phyloP scores from a whole-genome alignment of 306 rosid species.

The Phaseolus lunatus region DNA sequence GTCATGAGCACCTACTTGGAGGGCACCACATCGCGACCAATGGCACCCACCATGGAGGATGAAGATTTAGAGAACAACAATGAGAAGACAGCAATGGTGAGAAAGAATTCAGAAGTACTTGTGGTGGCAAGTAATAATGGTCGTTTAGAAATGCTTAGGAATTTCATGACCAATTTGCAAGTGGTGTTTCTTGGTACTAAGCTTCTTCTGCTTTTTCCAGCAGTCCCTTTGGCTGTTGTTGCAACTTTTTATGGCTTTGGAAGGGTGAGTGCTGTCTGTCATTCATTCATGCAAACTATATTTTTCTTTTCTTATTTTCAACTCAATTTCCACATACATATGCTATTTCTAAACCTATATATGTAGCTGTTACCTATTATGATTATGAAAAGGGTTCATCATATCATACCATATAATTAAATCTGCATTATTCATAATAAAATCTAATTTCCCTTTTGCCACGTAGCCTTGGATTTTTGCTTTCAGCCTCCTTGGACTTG shows the following conservation, averaged over 20 bases:
- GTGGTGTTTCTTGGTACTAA: conserved; percentile 81
- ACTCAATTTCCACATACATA: background rate
- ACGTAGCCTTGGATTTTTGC: conserved; percentile 90
- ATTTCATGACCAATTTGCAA: conserved; percentile 57
- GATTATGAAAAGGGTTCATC: too few relatives aligned
- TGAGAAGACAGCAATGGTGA: conserved; percentile 53
- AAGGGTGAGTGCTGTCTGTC: conserved; percentile 60
- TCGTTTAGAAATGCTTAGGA: conserved; percentile 53
- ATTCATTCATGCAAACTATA: background rate
- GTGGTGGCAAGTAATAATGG: conserved; percentile 47
- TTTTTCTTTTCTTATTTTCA: background rate
- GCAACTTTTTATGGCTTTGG: conserved; percentile 64
- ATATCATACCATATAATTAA: too few relatives aligned
- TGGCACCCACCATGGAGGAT: conserved; percentile 7
- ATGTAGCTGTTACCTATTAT: too few relatives aligned
- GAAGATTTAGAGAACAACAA: conserved; percentile 46
- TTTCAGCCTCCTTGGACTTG: conserved; percentile 83
- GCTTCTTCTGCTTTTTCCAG: conserved; percentile 79
- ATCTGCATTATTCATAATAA: background rate
- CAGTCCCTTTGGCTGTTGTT: conserved; percentile 74
- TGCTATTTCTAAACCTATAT: too few relatives aligned
- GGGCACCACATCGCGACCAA: conserved; percentile 16
- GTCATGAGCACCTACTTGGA: background rate
- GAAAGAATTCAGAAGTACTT: conserved; percentile 66
- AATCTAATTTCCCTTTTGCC: conserved; percentile 14